Evolutionary conservation across 176 grass and related monocot genomes (phyloP), one percentile per base, ranked within the genome.

Genomic region (Ensete ventricosum): DNA sequence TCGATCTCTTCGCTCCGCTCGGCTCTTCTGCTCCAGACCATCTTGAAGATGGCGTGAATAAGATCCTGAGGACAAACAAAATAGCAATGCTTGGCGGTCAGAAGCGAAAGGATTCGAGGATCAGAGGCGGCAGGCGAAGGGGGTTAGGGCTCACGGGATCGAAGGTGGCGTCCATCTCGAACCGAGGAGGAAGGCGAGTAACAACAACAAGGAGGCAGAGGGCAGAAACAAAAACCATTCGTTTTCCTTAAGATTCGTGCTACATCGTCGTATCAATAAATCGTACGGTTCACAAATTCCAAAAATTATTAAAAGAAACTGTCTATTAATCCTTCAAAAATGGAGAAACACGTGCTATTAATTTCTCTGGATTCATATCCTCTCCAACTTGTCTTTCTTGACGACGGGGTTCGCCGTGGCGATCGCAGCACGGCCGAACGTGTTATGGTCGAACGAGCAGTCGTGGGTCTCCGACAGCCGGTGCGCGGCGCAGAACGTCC

Each of bases 41-140:
- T 67, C 84, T 98, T 98, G 80, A 98, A 98, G 57, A 98, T 88
- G 25, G 88, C 84, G 34, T 73, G 82, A 78, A 98, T 80, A 62
- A 98, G 88, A 43, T 93, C 82, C 90, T 93, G 84, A 64, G 9
- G 50, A 80, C 54, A 82, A 54, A 67, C 7, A 27, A 54, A 16
- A 57, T 13, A 74, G 1, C 3, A 24, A 12, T 23, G 16, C 51
- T 50, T 50, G 16, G 8, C 16, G 8, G 19, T 50, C 7, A 51
- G 11, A 14, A 50, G 3, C 1, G n/a, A 51, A 70, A 5, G 14
- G 11, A 48, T 20, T 70, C 43, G 8, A 19, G 23, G 2, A 25
- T 25, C 10, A 14, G 51, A 9, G 3, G 48, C 67, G 0, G 8
- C 12, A 17, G 0, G 1, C 1, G 17, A 9, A 65, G 63, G 23